These are phyloP conservation scores for Phytophthora kernoviae DNA, from an alignment of 352 stramenopile species.

Conservation along the genomic window DNA sequence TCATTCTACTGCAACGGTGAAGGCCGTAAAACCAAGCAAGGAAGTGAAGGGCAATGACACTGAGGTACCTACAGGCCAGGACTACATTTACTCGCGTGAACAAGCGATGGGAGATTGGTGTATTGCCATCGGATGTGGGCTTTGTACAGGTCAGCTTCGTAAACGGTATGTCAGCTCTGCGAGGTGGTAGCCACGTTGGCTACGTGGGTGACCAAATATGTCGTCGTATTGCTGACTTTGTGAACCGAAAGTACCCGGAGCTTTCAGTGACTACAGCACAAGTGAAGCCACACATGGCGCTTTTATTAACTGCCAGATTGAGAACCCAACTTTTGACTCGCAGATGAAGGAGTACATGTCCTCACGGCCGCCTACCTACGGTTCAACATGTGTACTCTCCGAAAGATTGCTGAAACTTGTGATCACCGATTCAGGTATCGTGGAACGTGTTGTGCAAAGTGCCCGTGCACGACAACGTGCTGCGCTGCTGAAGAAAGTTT, in stretches of 20 bases:
- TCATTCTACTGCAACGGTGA: slow-evolving; percentile 43
- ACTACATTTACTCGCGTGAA: slow-evolving; percentile 94
- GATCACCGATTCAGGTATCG: slow-evolving; percentile 94
- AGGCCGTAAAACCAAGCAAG: slow-evolving; percentile 1
- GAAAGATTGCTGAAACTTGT: slow-evolving; percentile 96
- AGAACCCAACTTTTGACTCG: slow-evolving; percentile 99
- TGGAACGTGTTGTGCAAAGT: slow-evolving; percentile 93
- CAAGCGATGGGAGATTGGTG: slow-evolving; percentile 96
- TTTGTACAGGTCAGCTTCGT: slow-evolving; percentile 99
- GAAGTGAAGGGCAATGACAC: slow-evolving; percentile 40
- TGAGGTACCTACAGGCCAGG: slow-evolving; percentile 61
- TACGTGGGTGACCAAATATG: slow-evolving; percentile 87
- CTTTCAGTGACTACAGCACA: slow-evolving; percentile 91
- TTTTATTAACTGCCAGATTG: slow-evolving; percentile 99
- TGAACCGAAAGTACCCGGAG: slow-evolving; percentile 97
- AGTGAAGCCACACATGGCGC: slow-evolving; percentile 97
- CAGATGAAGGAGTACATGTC: slow-evolving; percentile 99
- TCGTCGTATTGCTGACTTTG: slow-evolving; percentile 90
- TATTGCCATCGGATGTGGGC: slow-evolving; percentile 88
- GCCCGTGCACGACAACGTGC: slow-evolving; percentile 94
- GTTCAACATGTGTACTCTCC: slow-evolving; percentile 91
- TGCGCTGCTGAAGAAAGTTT: slow-evolving; percentile 93
- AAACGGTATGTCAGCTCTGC: slow-evolving; percentile 98
- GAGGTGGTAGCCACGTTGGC: slow-evolving; percentile 96
- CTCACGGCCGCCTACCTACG: slow-evolving; percentile 86